Conservation (phyloP, 768 basidiomycete genomes). For the Botryobasidium botryosum region DNA sequence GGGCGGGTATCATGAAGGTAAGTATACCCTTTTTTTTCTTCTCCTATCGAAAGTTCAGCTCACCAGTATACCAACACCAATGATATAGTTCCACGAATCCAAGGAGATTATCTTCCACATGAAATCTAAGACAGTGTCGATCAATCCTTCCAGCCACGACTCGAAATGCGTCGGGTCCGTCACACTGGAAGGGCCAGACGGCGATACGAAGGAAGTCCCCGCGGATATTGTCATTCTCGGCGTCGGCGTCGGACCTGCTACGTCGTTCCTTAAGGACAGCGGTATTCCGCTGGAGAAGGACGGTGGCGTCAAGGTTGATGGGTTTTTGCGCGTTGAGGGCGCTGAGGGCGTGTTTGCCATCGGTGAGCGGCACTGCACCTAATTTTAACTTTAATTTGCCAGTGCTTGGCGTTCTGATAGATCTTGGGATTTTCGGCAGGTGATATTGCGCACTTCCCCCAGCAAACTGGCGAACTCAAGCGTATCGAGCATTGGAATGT, state of each 20-base stretch:
- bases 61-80: no score
- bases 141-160: conserved; percentile 38
- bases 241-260: conserved; percentile 72
- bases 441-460: conserved; percentile 70
- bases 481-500: conserved; percentile 91
- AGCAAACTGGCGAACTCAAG: conserved; percentile 31
- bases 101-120: conserved; percentile 79
- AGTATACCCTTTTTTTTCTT: not conserved
- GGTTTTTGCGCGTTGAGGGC: conserved; percentile 43
- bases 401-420: not conserved
- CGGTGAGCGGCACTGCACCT: conserved; percentile 34
- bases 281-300: conserved; percentile 45
- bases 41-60: no score
- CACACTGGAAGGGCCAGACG: conserved; percentile 27
- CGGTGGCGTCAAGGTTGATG: conserved; percentile 62
- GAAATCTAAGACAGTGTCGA: conserved; percentile 47
- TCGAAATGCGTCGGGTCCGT: conserved; percentile 43
- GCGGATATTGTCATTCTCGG: conserved; percentile 75
- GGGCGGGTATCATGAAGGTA: conserved; percentile 61
- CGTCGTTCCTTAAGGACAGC: conserved; percentile 57
- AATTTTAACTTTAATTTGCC: no score
- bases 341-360: conserved; percentile 47
- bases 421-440: conserved; percentile 22
- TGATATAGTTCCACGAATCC: conserved; percentile 49
- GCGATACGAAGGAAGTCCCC: conserved; percentile 39